A percentile compares a stretch with the other conserved stretches of the same genome.
Evolutionary conservation across 257 asterid species (phyloP).

Genomic region (Solanum medicagineum): DNA sequence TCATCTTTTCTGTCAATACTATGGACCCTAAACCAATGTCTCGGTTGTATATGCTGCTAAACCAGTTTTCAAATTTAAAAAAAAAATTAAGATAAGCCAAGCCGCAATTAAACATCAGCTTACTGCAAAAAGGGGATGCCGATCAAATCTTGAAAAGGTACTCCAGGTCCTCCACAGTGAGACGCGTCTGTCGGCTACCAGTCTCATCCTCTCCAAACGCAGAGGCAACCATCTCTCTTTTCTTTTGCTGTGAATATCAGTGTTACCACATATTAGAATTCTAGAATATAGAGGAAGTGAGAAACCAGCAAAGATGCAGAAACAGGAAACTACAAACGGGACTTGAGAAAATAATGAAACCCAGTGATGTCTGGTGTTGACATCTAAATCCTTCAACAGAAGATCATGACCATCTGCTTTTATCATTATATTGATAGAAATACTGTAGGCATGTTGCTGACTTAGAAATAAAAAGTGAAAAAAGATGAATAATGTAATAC

Average conservation of each 20-base stretch:
- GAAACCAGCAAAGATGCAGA: not conserved
- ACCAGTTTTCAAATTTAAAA: not conserved
- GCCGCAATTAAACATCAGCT: not conserved
- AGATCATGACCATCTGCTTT: not conserved
- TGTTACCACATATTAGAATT: not conserved
- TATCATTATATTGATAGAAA: not conserved
- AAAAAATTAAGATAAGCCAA: not conserved
- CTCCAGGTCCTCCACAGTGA: conserved; percentile 76
- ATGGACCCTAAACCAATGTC: not conserved
- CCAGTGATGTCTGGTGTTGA: not conserved
- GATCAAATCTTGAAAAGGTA: conserved; percentile 46
- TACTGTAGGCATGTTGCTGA: not conserved
- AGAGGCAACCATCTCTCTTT: conserved; percentile 88
- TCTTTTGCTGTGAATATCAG: conserved; percentile 50
- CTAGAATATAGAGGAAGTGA: not conserved
- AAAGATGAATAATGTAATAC: conserved; percentile 15
- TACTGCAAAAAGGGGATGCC: not conserved
- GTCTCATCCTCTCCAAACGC: conserved; percentile 92
- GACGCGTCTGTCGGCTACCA: conserved; percentile 63
- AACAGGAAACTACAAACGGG: not conserved
- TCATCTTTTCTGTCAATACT: not conserved
- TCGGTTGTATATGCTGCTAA: not conserved
- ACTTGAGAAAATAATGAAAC: not conserved
- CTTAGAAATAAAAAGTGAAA: not conserved
- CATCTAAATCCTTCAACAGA: not conserved